A percentile compares a stretch with the other conserved stretches of the same genome.
Evolutionary conservation across 2,329 filamentous ascomycete species (phyloP).

Genomic region (Aureobasidium sp.): DNA sequence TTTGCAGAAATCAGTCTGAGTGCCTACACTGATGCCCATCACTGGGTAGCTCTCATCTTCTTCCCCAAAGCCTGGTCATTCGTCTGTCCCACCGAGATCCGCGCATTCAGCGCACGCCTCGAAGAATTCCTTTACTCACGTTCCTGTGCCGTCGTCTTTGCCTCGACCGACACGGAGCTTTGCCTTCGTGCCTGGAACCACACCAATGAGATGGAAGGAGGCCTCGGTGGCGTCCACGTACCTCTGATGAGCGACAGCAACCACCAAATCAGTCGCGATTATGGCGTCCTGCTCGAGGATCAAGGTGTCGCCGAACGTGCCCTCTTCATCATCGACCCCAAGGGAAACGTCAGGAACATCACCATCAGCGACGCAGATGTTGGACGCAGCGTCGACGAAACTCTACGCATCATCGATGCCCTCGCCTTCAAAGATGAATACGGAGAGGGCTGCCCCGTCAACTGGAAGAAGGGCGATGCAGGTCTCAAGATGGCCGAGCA

Average conservation of each 20-base stretch:
- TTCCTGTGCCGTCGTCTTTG: slow-evolving; percentile 53
- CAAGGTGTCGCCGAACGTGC: slow-evolving; percentile 57
- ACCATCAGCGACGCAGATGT: slow-evolving; percentile 61
- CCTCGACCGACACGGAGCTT: slow-evolving; percentile 57
- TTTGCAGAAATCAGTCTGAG: slow-evolving; percentile 25
- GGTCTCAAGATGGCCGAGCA: slow-evolving; percentile 24
- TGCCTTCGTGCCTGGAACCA: slow-evolving; percentile 52
- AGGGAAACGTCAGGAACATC: slow-evolving; percentile 53
- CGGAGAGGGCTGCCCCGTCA: slow-evolving; percentile 32
- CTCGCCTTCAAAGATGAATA: slow-evolving; percentile 41
- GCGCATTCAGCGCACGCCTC: slow-evolving; percentile 57
- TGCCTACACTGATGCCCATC: slow-evolving; percentile 30
- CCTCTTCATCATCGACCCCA: slow-evolving; percentile 60
- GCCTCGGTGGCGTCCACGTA: slow-evolving; percentile 54
- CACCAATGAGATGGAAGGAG: slow-evolving; percentile 53
- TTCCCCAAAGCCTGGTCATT: slow-evolving; percentile 64
- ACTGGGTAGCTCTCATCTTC: slow-evolving; percentile 60
- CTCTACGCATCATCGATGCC: slow-evolving; percentile 50
- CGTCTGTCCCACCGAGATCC: slow-evolving; percentile 60
- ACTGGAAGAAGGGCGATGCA: slow-evolving; percentile 29
- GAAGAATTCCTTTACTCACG: slow-evolving; percentile 50
- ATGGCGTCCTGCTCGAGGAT: slow-evolving; percentile 58
- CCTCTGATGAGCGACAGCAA: slow-evolving; percentile 58
- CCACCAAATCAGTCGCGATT: slow-evolving; percentile 53
- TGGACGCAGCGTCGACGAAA: slow-evolving; percentile 58